These are phyloP conservation scores for Cryptococcus floricola DNA, from an alignment of 1,284 basidiomycete species.

Conservation along the genomic window DNA sequence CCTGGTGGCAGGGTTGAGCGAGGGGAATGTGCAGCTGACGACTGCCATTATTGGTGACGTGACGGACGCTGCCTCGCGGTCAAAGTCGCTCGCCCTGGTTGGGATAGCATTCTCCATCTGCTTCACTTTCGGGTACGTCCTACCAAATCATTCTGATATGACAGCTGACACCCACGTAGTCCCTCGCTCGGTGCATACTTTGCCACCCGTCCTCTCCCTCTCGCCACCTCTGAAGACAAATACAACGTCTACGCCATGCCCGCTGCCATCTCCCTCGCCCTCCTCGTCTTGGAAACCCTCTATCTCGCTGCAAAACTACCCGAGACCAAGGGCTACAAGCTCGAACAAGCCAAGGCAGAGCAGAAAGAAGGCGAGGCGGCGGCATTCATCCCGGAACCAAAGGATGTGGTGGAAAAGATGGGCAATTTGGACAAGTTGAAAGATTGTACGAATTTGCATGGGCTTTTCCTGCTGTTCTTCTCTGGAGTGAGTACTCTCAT, in stretches of 20 bases:
- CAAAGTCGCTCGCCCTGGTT: conserved; percentile 79
- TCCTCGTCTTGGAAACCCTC: conserved; percentile 65
- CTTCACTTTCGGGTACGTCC: conserved; percentile 59
- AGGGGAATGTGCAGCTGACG: conserved; percentile 59
- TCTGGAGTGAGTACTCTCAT: conserved; percentile 55
- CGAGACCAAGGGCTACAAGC: conserved; percentile 55
- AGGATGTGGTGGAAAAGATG: conserved; percentile 16
- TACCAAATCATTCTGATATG: conserved; percentile 21
- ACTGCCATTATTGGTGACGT: conserved; percentile 83
- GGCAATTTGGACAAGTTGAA: conserved; percentile 15
- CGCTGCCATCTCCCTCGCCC: conserved; percentile 68
- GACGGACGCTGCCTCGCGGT: conserved; percentile 68
- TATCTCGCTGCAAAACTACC: conserved; percentile 64
- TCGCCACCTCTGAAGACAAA: conserved; percentile 42
- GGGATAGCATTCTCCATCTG: conserved; percentile 91
- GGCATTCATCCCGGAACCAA: conserved; percentile 24
- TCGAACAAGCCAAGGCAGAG: conserved; percentile 23
- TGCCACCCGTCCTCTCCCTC: conserved; percentile 41
- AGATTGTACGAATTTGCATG: conserved; percentile 63
- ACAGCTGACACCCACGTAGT: conserved; percentile 48
- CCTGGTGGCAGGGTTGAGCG: conserved; percentile 80
- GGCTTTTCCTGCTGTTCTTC: conserved; percentile 78
- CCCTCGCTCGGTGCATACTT: conserved; percentile 55
- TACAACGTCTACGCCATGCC: conserved; percentile 82
- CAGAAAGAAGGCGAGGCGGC: conserved; percentile 6